Base-by-base conservation (phyloP, 1,139 yeast species). In the Kluyveromyces sp. region DNA sequence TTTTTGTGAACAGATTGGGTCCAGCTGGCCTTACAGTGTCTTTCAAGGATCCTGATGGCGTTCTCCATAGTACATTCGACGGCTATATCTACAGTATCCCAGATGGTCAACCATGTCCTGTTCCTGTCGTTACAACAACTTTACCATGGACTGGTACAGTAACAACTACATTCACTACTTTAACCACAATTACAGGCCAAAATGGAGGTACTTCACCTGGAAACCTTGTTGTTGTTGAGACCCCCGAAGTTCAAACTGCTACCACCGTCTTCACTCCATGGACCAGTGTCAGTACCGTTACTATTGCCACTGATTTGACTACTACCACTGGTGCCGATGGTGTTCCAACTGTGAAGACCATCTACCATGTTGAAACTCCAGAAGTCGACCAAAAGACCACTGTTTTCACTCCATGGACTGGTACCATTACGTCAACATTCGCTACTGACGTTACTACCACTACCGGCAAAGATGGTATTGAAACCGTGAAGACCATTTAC, bases 1-100 rank as follows among this genome's bases (percentile, higher is more conserved):
- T 53, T 31, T 53, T 39, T 30, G 51, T 50, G 3, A 53, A 53
- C 40, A 49, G 53, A 36, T 49, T 47, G 25, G 37, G 41, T 34
- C 28, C 39, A n/a, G 56, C 49, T 42, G 54, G 49, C 15, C 29
- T 53, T 28, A 38, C 32, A 25, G 45, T 52, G 28, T 34, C 48
- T 25, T 48, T 45, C 36, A 46, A 41, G 4, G 51, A 45, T 29
- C 51, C 54, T 1, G 42, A 34, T 28, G 55, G 55, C 28, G 49
- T 43, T 10, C 25, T 26, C 7, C 50, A 46, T 28, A 35, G 32
- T 5, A 47, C 43, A 7, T 41, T 49, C 48, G 28, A 38, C 29
- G 45, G 30, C 39, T 40, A 34, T 35, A 37, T 52, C 30, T 46
- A 34, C 40, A 29, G 32, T 4, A 42, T 43, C 21, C 41, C 3